Percentiles rank a stretch among this genome's conserved stretches.
Evolutionary conservation across 495 filamentous ascomycete species (phyloP).

Genomic region (Tuber umbilicatum): DNA sequence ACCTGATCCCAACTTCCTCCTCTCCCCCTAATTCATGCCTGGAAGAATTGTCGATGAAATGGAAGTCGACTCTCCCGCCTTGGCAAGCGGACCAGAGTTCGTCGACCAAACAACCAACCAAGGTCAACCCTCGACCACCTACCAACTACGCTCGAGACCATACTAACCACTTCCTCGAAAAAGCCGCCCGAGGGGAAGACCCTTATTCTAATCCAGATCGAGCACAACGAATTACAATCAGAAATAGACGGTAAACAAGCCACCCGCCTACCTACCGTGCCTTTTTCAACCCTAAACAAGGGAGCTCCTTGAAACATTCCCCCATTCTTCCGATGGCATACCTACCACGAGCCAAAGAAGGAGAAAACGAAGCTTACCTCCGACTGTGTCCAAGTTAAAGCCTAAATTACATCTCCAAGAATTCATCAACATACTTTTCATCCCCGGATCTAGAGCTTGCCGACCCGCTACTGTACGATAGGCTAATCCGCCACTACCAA

Average conservation of each 20-base stretch:
- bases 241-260: constrained; percentile 35
- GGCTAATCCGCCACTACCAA: constrained; percentile 67
- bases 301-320: neutral
- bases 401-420: constrained; percentile 32
- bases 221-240: constrained; percentile 17
- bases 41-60: constrained; percentile 19
- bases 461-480: constrained; percentile 72
- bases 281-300: neutral
- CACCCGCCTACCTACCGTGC: neutral
- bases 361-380: neutral
- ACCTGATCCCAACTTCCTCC: neutral
- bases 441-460: constrained; percentile 40
- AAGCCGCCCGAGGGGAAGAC: constrained; percentile 14
- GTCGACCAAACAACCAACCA: constrained; percentile 12
- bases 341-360: neutral
- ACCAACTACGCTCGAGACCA: neutral
- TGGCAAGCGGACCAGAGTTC: neutral
- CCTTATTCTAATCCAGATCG: constrained; percentile 13
- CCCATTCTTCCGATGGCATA: neutral
- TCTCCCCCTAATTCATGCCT: constrained; percentile 11
- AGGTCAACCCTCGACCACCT: constrained; percentile 23
- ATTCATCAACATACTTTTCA: constrained; percentile 29
- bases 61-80: neutral
- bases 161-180: constrained; percentile 22
- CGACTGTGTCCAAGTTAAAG: constrained; percentile 10